Conservation (phyloP, 768 basidiomycete species). For the Suillus spraguei region DNA sequence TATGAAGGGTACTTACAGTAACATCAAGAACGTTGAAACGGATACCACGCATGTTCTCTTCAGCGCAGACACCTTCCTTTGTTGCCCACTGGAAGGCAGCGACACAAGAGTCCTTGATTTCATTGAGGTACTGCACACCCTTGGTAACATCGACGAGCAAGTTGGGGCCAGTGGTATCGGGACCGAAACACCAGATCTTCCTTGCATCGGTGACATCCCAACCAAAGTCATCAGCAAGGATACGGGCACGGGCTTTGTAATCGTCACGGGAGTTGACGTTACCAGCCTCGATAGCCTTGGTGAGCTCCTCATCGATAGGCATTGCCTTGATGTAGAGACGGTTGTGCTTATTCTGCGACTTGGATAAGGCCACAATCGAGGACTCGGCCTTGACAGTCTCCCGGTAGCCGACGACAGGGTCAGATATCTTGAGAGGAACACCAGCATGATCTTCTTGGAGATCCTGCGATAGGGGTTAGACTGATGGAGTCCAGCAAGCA, state of each 20-base stretch:
- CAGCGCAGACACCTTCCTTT: conserved; percentile 95
- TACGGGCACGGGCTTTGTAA: conserved; percentile 94
- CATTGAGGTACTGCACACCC: conserved; percentile 98
- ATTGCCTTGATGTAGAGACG: conserved; percentile 93
- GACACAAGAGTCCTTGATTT: conserved; percentile 99
- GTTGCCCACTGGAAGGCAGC: conserved; percentile 99
- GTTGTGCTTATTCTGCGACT: conserved; percentile 99
- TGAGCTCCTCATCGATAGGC: conserved; percentile 93
- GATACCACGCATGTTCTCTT: conserved; percentile 99
- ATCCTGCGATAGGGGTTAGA: conserved; percentile 56
- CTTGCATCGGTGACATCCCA: conserved; percentile 99
- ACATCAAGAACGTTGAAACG: conserved; percentile 97
- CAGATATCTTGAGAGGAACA: conserved; percentile 97
- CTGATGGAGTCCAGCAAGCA: not conserved
- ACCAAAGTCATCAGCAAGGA: conserved; percentile 93
- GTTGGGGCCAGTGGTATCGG: conserved; percentile 97
- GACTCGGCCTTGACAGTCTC: conserved; percentile 98
- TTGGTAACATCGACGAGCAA: conserved; percentile 97
- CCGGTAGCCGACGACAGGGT: conserved; percentile 96
- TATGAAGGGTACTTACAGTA: conserved; percentile 56
- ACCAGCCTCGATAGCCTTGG: conserved; percentile 89
- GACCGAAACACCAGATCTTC: conserved; percentile 99
- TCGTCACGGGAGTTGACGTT: conserved; percentile 91
- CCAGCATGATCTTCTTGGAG: conserved; percentile 99
- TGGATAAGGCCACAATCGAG: conserved; percentile 93